Evolutionary conservation across 306 rosid species (phyloP), one percentile per base, ranked within the genome.

Genomic region (Cucurbita moschata): DNA sequence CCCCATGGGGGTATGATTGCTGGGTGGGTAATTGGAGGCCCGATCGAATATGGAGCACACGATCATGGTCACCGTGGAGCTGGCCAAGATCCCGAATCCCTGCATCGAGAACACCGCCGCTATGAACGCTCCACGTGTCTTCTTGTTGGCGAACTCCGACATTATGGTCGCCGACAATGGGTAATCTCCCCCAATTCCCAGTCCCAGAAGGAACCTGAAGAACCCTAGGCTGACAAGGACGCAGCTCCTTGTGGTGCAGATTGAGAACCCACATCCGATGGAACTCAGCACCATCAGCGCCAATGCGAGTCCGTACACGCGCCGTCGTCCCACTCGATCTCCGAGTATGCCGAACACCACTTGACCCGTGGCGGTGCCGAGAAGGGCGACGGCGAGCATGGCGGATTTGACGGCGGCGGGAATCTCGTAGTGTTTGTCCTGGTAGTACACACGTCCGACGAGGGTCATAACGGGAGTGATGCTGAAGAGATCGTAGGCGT

Each of bases 31-130:
- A 19, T 54, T 0, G 1, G 78, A 49, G 0, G 75, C 81, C 1
- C 10, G 12, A 16, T 86, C 75, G 55, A 91, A 91, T 35, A 83
- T 38, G 55, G 77, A 26, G 7, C 92, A 88, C 7, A 91, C 90
- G 44, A 62, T 76, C 66, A 84, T 78, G 5, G 92, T 87, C 23
- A 88, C 96, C 23, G 74, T 35, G 8, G 97, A 83, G 50, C 85
- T 56, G 0, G 91, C 91, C 76, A 91, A 30, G 55, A 91, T 91
- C 54, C 97, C 97, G 23, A 91, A 77, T 0, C 96, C 97, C 77
- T 91, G 97, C 97, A 91, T 88, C 6, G 92, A 84, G 77, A 91
- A 91, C 46, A 88, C 96, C 0, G 91, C 96, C 1, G 96, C 97
- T 74, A 91, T 88, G 80, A 91, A 91, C 15, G 96, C 77, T 0